Evolutionary conservation across 768 basidiomycete species (phyloP), one percentile per base, ranked within the genome.

Genomic region (Infundibulicybe gibba): DNA sequence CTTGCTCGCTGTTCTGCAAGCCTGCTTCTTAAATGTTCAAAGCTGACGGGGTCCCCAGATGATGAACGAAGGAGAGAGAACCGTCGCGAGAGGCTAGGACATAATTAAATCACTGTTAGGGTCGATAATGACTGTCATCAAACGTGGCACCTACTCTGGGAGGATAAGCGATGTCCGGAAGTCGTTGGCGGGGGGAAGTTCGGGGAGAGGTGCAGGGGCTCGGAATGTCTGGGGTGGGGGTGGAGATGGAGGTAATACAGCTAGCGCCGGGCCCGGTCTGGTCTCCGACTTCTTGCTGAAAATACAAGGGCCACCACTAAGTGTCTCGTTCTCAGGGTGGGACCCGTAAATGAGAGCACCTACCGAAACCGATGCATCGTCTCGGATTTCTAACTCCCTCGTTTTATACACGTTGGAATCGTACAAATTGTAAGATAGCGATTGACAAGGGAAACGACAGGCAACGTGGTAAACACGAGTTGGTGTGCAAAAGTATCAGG

Each of bases 91-190:
- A 93, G 80, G 60, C 90, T 93, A 63, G 47, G 50, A 13, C 32
- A 44, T 44, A 41, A 49, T 43, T 50, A 41, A 47, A 55, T 16
- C n/a, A n/a, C n/a, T n/a, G n/a, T n/a, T 41, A 54, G 44, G 47
- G 42, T 48, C 41, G 45, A 51, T 48, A 54, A 42, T 57, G 56
- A 34, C 32, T 31, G 41, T 38, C 35, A 30, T n/a, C 32, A 14
- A n/a, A 47, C 17, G 42, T 9, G 31, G 49, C 54, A 72, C 87
- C 70, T 67, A 93, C 90, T 86, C 87, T 62, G 88, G 88, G 41
- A 93, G 68, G 57, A 93, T 90, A 60, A 86, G 77, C 49, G 89
- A 90, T 25, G 90, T 90, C 58, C 90, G 85, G 70, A 93, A 93
- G 65, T 90, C 81, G 70, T 77, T 80, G 38, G 74, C 68, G 8